Evolutionary conservation across 495 filamentous ascomycete species (phyloP).

Genomic region (Xylaria sp.): DNA sequence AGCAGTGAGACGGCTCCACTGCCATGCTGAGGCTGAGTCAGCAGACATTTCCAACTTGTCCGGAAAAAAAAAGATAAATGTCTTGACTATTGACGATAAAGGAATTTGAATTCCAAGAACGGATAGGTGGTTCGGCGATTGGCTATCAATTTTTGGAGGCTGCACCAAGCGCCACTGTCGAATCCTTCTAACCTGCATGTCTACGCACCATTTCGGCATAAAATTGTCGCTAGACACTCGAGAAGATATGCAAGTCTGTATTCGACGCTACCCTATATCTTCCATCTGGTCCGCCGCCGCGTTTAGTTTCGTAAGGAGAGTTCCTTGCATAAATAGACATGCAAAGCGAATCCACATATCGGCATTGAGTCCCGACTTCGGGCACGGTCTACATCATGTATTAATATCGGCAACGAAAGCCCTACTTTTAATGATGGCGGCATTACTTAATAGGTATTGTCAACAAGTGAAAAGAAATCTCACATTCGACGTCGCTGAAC

Average conservation of each 20-base stretch:
- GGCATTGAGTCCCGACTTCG: background rate
- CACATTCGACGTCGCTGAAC: background rate
- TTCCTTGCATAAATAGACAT: background rate
- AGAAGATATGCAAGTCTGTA: background rate
- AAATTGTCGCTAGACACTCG: background rate
- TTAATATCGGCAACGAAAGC: background rate
- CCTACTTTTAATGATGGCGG: background rate
- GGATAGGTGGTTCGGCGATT: background rate
- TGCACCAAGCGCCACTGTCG: background rate
- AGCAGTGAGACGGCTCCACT: background rate
- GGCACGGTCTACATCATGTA: background rate
- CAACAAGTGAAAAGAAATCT: background rate
- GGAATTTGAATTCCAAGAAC: background rate
- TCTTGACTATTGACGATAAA: background rate
- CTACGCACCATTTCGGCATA: background rate
- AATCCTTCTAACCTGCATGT: background rate
- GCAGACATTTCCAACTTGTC: background rate
- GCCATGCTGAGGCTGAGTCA: background rate
- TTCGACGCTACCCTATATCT: background rate
- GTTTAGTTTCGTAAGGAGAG: background rate
- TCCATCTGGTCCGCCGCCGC: background rate
- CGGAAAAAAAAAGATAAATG: background rate
- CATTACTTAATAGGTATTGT: background rate
- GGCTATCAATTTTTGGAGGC: background rate
- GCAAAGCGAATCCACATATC: background rate